phyloP scores from a whole-genome alignment of 2,329 filamentous ascomycete genomes.

The Balansia obtecta region DNA sequence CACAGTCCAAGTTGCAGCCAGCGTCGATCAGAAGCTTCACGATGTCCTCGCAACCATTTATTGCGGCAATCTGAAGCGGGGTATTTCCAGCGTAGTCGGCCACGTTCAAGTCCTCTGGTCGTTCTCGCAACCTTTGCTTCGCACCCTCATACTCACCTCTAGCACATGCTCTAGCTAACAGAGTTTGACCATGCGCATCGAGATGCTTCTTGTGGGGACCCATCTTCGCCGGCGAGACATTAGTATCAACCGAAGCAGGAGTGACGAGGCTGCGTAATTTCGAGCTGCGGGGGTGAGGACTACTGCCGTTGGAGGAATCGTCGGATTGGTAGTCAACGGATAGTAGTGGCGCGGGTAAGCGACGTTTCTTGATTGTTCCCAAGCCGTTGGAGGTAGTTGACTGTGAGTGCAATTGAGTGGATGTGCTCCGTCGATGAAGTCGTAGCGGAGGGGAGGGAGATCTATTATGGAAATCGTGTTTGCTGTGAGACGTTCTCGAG shows the following conservation, averaged over 20 bases:
- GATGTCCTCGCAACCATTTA: constrained; percentile 77
- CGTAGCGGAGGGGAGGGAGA: constrained; percentile 49
- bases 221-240: constrained; percentile 56
- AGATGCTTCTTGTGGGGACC: constrained; percentile 70
- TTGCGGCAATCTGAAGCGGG: constrained; percentile 80
- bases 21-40: constrained; percentile 77
- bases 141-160: constrained; percentile 71
- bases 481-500: constrained; percentile 19
- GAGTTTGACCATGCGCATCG: constrained; percentile 85
- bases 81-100: constrained; percentile 95
- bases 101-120: constrained; percentile 78
- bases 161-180: constrained; percentile 80
- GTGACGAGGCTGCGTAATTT: constrained; percentile 44
- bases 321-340: constrained; percentile 56
- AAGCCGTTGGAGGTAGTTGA: constrained; percentile 37
- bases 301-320: constrained; percentile 49
- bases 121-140: constrained; percentile 60
- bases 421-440: constrained; percentile 49
- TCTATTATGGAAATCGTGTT: constrained; percentile 22
- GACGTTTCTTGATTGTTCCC: constrained; percentile 46
- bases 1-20: constrained; percentile 71
- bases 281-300: constrained; percentile 45
- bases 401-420: constrained; percentile 47
- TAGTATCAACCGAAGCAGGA: constrained; percentile 43
- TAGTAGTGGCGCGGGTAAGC: constrained; percentile 46